A percentile compares a stretch with the other conserved stretches of the same genome.
Conservation (phyloP, 1,284 basidiomycete genomes). For the Sphagnurus paluster region DNA sequence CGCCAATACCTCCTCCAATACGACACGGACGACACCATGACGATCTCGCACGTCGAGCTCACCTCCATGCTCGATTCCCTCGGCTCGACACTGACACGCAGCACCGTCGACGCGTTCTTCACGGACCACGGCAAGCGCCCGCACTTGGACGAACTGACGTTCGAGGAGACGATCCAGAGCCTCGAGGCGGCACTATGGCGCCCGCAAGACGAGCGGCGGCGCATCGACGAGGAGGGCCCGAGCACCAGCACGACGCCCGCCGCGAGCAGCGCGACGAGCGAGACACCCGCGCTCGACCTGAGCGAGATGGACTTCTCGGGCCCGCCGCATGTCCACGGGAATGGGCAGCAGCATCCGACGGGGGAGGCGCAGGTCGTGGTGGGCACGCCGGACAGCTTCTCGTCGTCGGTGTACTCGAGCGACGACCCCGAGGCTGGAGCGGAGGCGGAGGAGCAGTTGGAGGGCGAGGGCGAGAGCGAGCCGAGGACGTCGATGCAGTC, state of each 20-base stretch:
- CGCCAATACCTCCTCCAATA: conserved; percentile 88
- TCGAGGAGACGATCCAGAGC: conserved; percentile 79
- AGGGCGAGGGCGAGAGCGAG: conserved; percentile 7
- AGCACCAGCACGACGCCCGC: too few relatives aligned
- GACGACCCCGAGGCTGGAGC: conserved; percentile 30
- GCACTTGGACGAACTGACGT: conserved; percentile 71
- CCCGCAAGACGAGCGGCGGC: conserved; percentile 69
- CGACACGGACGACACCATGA: conserved; percentile 84
- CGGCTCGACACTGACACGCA: conserved; percentile 84
- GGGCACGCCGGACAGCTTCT: conserved; percentile 1
- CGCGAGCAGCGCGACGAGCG: too few relatives aligned
- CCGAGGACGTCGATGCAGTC: background rate
- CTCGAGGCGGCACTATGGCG: conserved; percentile 80
- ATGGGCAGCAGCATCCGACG: conserved; percentile 27
- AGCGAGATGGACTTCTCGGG: conserved; percentile 69
- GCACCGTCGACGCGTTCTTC: conserved; percentile 85
- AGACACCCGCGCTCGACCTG: conserved; percentile 42
- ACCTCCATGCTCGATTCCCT: conserved; percentile 97
- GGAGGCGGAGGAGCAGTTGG: conserved; percentile 26
- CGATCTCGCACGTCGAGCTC: conserved; percentile 84
- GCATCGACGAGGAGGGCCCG: conserved; percentile 47
- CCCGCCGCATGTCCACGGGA: conserved; percentile 30
- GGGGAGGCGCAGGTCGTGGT: conserved; percentile 33
- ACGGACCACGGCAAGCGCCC: conserved; percentile 67
- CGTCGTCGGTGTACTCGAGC: conserved; percentile 18